Percentiles rank a stretch among this genome's conserved stretches.
phyloP scores from a whole-genome alignment of 2,329 filamentous ascomycete genomes.

The Thermoascus crustaceus region DNA sequence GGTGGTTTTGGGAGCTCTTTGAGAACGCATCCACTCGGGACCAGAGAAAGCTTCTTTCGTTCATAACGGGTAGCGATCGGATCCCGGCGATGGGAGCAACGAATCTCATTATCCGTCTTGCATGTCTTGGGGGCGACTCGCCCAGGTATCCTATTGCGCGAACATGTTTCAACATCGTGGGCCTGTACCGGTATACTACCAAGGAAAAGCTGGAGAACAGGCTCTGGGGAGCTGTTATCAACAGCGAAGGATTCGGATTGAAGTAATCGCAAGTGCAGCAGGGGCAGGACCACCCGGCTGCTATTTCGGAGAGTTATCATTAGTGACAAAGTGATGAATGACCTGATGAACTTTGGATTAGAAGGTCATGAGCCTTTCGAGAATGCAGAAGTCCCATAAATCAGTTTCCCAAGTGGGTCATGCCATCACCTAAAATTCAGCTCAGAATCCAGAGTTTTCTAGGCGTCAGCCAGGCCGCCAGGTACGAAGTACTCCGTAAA shows the following conservation, averaged over 20 bases:
- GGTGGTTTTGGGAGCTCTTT: conserved; percentile 88
- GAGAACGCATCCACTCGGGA: conserved; percentile 54
- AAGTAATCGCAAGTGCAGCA: conserved; percentile 50
- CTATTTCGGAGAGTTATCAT: no score
- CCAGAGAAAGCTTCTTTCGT: conserved; percentile 72
- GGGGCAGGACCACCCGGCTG: no score
- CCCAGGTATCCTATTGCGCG: conserved; percentile 73
- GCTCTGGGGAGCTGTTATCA: conserved; percentile 78
- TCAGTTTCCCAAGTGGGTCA: no score
- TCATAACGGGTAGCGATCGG: conserved; percentile 83
- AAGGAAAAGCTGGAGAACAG: conserved; percentile 59
- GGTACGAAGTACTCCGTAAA: no score
- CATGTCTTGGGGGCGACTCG: conserved; percentile 65
- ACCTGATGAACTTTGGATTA: no score
- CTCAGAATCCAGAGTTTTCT: no score
- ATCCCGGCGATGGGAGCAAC: conserved; percentile 83
- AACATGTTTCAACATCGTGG: conserved; percentile 84
- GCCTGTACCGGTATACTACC: conserved; percentile 63
- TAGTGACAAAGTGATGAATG: no score
- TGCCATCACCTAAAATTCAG: no score
- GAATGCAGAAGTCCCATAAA: no score
- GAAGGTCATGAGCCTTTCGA: no score
- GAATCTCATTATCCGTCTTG: conserved; percentile 66
- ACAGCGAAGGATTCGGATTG: conserved; percentile 87
- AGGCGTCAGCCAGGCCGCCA: no score